Conservation (phyloP, 2,329 filamentous ascomycete species). For the Ophiognomonia clavigignenti-juglandacearum region DNA sequence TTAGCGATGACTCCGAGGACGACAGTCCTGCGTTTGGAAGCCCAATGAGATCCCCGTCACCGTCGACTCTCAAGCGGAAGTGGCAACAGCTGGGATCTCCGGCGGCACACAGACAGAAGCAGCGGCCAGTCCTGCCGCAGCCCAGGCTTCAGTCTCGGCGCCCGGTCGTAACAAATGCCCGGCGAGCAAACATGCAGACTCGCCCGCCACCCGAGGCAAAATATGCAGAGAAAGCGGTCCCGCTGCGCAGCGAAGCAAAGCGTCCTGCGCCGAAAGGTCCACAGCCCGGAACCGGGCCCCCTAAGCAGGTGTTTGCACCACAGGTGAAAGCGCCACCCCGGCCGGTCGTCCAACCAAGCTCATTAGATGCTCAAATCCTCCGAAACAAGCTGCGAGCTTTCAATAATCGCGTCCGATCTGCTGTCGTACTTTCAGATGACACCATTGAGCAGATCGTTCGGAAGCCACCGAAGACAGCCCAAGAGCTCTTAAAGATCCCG, state of each 20-base stretch:
- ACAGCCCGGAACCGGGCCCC: too few relatives aligned
- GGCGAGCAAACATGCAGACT: not conserved
- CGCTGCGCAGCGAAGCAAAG: not conserved
- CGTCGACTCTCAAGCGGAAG: slow-evolving; percentile 11
- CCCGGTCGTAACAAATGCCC: not conserved
- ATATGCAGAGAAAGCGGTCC: not conserved
- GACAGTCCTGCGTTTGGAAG: slow-evolving; percentile 2
- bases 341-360: too few relatives aligned
- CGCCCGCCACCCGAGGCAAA: not conserved
- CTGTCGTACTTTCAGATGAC: not conserved
- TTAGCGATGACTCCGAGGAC: not conserved
- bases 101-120: not conserved
- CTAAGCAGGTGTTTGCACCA: not conserved
- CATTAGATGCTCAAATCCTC: not conserved
- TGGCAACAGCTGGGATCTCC: not conserved
- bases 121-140: not conserved
- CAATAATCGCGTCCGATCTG: slow-evolving; percentile 7
- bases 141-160: not conserved
- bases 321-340: too few relatives aligned
- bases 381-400: slow-evolving; percentile 9
- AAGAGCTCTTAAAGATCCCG: slow-evolving; percentile 3
- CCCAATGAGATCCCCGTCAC: not conserved
- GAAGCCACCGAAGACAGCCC: not conserved
- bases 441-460: slow-evolving; percentile 4
- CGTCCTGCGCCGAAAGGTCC: too few relatives aligned